A percentile compares a stretch with the other conserved stretches of the same genome.
These are phyloP conservation scores for Aechmea fasciata DNA, from an alignment of 176 grass and related monocot genomes.

Conservation along the genomic window DNA sequence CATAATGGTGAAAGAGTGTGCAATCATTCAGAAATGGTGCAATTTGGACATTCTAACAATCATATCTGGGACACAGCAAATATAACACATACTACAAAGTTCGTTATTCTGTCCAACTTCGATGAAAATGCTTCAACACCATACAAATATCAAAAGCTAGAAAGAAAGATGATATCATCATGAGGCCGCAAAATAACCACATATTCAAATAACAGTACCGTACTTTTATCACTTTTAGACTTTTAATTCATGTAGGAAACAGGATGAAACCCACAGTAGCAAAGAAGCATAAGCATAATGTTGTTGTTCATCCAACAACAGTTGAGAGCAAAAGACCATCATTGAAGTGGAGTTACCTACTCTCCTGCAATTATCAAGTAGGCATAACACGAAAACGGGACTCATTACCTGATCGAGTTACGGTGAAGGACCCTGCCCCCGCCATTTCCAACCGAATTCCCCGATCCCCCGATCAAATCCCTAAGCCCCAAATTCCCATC, in stretches of 20 bases:
- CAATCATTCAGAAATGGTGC: too few relatives aligned
- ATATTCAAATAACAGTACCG: too few relatives aligned
- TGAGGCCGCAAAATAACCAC: too few relatives aligned
- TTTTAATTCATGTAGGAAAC: not conserved
- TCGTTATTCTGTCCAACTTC: too few relatives aligned
- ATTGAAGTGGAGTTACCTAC: not conserved
- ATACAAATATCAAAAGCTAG: too few relatives aligned
- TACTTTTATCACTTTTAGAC: too few relatives aligned
- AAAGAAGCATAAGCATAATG: not conserved
- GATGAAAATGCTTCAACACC: too few relatives aligned
- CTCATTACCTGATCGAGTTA: slow-evolving; percentile 31
- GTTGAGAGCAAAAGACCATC: not conserved
- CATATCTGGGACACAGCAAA: too few relatives aligned
- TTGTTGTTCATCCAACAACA: not conserved
- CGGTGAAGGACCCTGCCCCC: slow-evolving; percentile 47
- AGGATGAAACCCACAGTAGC: not conserved
- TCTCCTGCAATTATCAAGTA: not conserved
- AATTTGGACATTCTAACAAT: too few relatives aligned
- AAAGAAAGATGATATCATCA: too few relatives aligned
- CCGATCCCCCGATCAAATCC: slow-evolving; percentile 54
- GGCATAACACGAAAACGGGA: not conserved
- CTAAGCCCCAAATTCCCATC: slow-evolving; percentile 51
- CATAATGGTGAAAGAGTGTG: too few relatives aligned
- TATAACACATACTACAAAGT: too few relatives aligned
- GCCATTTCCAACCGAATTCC: slow-evolving; percentile 16